Evolutionary conservation across 768 basidiomycete species (phyloP).

Genomic region (Galerina sulciceps): DNA sequence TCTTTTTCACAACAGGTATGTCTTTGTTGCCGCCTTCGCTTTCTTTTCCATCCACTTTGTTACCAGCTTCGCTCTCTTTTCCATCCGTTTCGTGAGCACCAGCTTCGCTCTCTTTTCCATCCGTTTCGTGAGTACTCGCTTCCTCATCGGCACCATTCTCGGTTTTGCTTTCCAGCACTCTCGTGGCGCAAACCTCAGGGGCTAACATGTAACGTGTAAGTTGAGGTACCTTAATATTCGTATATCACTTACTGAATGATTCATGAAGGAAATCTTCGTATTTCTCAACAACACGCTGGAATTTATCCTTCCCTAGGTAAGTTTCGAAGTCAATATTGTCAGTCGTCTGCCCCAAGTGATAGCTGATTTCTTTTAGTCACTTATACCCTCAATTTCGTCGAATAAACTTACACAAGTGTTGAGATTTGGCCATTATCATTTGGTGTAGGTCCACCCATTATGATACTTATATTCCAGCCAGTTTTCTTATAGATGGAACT

Average conservation of each 20-base stretch:
- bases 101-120: not conserved
- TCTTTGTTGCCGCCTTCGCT: not conserved
- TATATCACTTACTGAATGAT: no score
- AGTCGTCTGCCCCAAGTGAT: not conserved
- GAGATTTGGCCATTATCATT: not conserved
- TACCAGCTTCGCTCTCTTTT: not conserved
- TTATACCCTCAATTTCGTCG: not conserved
- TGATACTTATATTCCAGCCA: not conserved
- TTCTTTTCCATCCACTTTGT: not conserved
- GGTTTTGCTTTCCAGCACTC: no score
- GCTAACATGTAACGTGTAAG: no score
- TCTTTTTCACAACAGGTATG: not conserved
- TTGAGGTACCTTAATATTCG: no score
- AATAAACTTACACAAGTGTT: not conserved
- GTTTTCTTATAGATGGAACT: not conserved
- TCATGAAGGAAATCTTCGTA: no score
- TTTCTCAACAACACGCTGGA: no score
- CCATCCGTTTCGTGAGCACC: not conserved
- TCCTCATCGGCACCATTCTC: no score
- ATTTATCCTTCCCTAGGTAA: no score
- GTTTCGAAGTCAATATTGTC: no score
- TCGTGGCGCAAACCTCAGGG: no score
- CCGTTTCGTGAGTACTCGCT: not conserved
- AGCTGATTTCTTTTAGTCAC: not conserved
- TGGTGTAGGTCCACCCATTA: conserved; percentile 1